These are phyloP conservation scores for Yarrowia alimentaria DNA, from an alignment of 805 yeast genomes.

Conservation along the genomic window DNA sequence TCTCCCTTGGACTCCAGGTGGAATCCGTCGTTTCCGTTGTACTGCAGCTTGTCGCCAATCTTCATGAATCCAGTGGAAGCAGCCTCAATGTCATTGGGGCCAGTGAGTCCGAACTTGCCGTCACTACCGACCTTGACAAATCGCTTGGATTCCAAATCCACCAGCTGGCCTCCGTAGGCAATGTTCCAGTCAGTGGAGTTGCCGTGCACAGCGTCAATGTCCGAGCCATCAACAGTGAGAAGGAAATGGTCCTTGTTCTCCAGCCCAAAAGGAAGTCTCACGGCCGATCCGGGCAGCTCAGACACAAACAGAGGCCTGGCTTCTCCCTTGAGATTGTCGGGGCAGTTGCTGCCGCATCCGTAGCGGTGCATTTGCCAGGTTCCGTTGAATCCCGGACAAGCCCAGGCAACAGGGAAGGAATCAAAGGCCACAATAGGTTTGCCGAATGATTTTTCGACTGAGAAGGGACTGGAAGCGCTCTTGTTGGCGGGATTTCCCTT, in stretches of 20 bases:
- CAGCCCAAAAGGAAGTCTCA: conserved; percentile 1
- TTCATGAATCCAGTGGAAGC: conserved; percentile 8
- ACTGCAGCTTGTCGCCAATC: conserved; percentile 6
- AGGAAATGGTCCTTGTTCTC: background rate
- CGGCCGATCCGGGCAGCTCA: conserved; percentile 2
- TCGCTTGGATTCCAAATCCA: background rate
- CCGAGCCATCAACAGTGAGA: background rate
- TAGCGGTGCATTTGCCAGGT: conserved; percentile 3
- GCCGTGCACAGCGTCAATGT: background rate
- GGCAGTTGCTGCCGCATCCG: conserved; percentile 5
- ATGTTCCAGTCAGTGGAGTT: conserved; percentile 5
- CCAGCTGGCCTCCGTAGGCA: conserved; percentile 1
- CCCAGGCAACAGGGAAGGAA: conserved; percentile 11
- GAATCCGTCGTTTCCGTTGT: conserved; percentile 3
- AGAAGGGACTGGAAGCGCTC: conserved; percentile 4
- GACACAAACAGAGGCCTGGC: conserved; percentile 8
- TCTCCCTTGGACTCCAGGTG: background rate
- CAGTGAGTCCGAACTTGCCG: conserved; percentile 1
- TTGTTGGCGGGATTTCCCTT: background rate
- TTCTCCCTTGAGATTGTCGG: conserved; percentile 5
- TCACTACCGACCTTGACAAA: conserved; percentile 1
- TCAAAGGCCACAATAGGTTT: background rate
- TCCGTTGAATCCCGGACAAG: conserved; percentile 12
- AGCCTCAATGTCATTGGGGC: conserved; percentile 1
- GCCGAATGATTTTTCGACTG: background rate